Base-by-base conservation (phyloP, 768 basidiomycete genomes). In the Trametes meyenii region DNA sequence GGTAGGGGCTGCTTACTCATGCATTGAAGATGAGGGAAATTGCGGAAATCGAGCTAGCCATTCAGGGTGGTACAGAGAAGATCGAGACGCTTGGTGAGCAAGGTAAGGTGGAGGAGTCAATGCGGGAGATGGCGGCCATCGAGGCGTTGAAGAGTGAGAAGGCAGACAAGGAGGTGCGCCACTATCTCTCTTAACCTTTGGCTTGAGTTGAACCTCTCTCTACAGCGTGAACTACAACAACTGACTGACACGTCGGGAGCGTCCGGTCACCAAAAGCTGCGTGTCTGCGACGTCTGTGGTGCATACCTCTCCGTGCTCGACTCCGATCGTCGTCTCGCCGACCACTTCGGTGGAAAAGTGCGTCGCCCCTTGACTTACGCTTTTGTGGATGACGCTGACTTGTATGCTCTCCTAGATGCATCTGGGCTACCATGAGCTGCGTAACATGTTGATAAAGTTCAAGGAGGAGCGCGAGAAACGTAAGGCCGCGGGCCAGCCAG, bases 251-350 rank as follows among this genome's bases (percentile, higher is more conserved):
- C 94, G 33, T 96, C 96, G 42, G 97, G 97, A 58, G 97, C 97
- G 5, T 97, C 95, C 58, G 97, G 97, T n/a, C 97, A 99, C 81
- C 97, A 99, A 77, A 98, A 98, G 77, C 80, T 99, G 68, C 89
- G 97, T 64, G 97, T 99, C n/a, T 98, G 97, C 79, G 97, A 99
- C 79, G 96, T 98, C 29, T 99, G 97, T 73, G 97, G 97, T 69
- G 97, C 97, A n/a, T 98, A 98, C 81, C 84, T 99, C 46, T 96
- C 94, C 16, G 93, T 99, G 39, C 83, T 98, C 50, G 97, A 99
- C 77, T 98, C 96, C 60, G 97, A 99, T 80, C 88, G 96, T 74
- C 94, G 97, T 73, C 80, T 99, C 62, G 97, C 97, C 53, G 97
- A 99, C 80, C 97, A 99, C 76, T 99, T 99, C 80, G 97, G 97